Conservation (phyloP, 441 rosid species). For the Populus trichocarpa region DNA sequence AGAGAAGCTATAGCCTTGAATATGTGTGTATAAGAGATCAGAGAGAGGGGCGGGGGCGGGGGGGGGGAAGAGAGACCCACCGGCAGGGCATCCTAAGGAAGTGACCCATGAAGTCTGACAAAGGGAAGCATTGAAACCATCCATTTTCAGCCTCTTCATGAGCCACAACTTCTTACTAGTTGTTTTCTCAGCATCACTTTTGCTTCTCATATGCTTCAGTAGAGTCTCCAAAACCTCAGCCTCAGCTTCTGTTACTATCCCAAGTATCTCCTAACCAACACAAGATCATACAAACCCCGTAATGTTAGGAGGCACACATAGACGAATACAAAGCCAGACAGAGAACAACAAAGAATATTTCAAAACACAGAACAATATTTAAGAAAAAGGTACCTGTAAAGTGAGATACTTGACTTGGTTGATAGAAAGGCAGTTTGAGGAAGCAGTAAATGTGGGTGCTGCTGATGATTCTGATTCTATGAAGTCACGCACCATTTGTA, state of each 20-base stretch:
- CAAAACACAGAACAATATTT: not conserved
- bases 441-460: constrained; percentile 16
- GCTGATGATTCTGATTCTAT: constrained; percentile 47
- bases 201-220: constrained; percentile 34
- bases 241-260: constrained; percentile 32
- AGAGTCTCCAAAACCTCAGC: constrained; percentile 28
- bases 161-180: constrained; percentile 35
- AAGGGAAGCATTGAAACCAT: constrained; percentile 45
- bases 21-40: not conserved
- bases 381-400: constrained; percentile 30
- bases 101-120: constrained; percentile 45
- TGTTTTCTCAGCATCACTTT: constrained; percentile 20
- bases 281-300: not conserved
- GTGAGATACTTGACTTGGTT: constrained; percentile 19
- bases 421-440: constrained; percentile 18
- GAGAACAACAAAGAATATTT: not conserved
- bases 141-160: constrained; percentile 34
- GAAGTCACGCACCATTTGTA: constrained; percentile 56
- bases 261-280: constrained; percentile 38
- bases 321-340: not conserved
- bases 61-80: constrained; percentile 19
- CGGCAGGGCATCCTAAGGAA: constrained; percentile 50
- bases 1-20: not conserved
- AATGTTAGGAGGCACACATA: not conserved
- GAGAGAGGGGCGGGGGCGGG: too few species aligned